These are phyloP conservation scores for Exophiala sideris DNA, from an alignment of 2,329 filamentous ascomycete genomes.

Conservation along the genomic window DNA sequence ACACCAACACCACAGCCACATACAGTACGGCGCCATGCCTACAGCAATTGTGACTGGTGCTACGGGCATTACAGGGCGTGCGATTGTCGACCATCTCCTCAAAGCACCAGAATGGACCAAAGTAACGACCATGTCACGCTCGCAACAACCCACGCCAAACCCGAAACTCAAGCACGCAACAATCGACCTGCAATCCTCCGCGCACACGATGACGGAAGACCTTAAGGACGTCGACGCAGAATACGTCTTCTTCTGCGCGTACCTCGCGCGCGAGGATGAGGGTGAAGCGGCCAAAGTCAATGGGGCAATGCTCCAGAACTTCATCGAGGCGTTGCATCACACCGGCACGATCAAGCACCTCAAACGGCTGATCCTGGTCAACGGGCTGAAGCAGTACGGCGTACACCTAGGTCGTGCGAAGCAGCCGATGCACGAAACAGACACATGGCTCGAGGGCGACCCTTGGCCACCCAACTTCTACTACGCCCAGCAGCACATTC, in stretches of 20 bases:
- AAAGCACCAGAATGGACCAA: slow-evolving; percentile 2
- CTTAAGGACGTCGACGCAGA: background rate
- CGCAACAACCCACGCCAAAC: background rate
- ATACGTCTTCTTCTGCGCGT: slow-evolving; percentile 22
- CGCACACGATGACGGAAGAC: background rate
- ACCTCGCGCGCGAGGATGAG: slow-evolving; percentile 38
- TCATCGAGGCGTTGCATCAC: slow-evolving; percentile 45
- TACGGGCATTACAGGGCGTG: slow-evolving; percentile 40
- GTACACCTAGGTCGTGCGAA: slow-evolving; percentile 50
- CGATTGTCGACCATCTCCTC: slow-evolving; percentile 37
- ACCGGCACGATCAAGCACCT: slow-evolving; percentile 42
- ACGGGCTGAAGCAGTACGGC: slow-evolving; percentile 53
- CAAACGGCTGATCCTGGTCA: slow-evolving; percentile 50
- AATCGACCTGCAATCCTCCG: slow-evolving; percentile 4
- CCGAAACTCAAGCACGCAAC: slow-evolving; percentile 5
- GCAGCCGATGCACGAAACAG: slow-evolving; percentile 48
- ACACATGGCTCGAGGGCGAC: slow-evolving; percentile 42
- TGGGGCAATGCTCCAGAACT: slow-evolving; percentile 46
- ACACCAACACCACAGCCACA: no score
- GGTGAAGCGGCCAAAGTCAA: slow-evolving; percentile 39
- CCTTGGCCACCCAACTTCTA: slow-evolving; percentile 50
- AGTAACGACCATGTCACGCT: slow-evolving; percentile 7
- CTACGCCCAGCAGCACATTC: slow-evolving; percentile 48
- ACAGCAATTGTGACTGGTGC: slow-evolving; percentile 29
- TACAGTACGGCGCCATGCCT: background rate